Percentiles rank a stretch among this genome's conserved stretches.
Evolutionary conservation across 768 basidiomycete genomes (phyloP).

Genomic region (Agaricus sinodeliciosus): DNA sequence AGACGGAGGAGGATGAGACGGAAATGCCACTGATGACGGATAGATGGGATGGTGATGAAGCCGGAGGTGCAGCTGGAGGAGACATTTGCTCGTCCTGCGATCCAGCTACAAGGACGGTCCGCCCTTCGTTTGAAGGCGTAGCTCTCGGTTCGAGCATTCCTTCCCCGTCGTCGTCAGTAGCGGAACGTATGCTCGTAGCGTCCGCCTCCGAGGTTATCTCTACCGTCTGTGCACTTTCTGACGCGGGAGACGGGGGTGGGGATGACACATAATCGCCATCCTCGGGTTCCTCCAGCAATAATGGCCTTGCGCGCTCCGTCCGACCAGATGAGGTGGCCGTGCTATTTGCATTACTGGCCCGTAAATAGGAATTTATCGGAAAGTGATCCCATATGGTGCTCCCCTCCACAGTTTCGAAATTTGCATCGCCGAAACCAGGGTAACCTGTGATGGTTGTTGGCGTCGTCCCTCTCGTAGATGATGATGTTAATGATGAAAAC

Average conservation of each 20-base stretch:
- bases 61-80: neutral
- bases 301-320: slow-evolving; percentile 15
- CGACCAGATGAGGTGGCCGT: slow-evolving; percentile 11
- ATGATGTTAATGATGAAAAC: slow-evolving; percentile 12
- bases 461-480: slow-evolving; percentile 7
- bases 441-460: slow-evolving; percentile 10
- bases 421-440: slow-evolving; percentile 9
- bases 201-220: slow-evolving; percentile 28
- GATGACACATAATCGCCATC: slow-evolving; percentile 17
- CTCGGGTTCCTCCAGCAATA: slow-evolving; percentile 16
- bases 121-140: slow-evolving; percentile 1
- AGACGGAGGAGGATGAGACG: neutral
- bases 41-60: neutral
- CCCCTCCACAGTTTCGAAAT: slow-evolving; percentile 21
- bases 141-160: neutral
- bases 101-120: neutral
- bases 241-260: slow-evolving; percentile 17
- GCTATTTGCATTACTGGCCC: slow-evolving; percentile 18
- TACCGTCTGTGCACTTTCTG: slow-evolving; percentile 33
- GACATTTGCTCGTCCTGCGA: slow-evolving; percentile 1
- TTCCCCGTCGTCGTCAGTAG: slow-evolving; percentile 5
- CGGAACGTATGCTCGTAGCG: neutral
- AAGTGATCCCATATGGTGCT: slow-evolving; percentile 65
- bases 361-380: slow-evolving; percentile 53
- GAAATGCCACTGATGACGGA: neutral